A percentile compares a stretch with the other conserved stretches of the same genome.
These are phyloP conservation scores for Colletotrichum agaves DNA, from an alignment of 2,329 filamentous ascomycete genomes.

Conservation along the genomic window DNA sequence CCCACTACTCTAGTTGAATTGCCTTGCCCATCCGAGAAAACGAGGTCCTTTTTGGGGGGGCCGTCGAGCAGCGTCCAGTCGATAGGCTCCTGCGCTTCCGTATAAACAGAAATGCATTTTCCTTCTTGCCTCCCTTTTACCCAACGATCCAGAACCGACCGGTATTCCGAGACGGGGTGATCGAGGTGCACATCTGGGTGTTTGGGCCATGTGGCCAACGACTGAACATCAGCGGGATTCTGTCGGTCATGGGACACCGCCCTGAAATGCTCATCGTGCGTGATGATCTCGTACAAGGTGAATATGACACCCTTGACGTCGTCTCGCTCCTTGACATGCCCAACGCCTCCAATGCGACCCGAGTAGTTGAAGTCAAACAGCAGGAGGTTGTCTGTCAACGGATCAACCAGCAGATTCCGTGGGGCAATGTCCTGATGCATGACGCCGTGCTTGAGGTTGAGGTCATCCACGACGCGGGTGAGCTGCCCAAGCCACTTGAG, in stretches of 20 bases:
- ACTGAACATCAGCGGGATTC: constrained; percentile 37
- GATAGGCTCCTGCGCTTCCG: constrained; percentile 39
- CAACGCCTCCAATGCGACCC: constrained; percentile 38
- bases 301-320: constrained; percentile 49
- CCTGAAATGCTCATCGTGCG: constrained; percentile 42
- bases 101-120: background rate
- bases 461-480: constrained; percentile 47
- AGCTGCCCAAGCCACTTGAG: constrained; percentile 50
- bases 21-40: background rate
- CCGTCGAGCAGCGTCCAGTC: constrained; percentile 41
- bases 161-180: constrained; percentile 44
- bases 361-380: constrained; percentile 51
- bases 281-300: constrained; percentile 50
- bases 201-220: constrained; percentile 43
- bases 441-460: constrained; percentile 51
- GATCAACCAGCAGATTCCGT: constrained; percentile 51
- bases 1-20: constrained; percentile 7
- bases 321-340: constrained; percentile 39
- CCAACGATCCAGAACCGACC: constrained; percentile 43
- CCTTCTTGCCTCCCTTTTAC: constrained; percentile 26
- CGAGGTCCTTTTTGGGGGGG: constrained; percentile 31
- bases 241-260: constrained; percentile 42
- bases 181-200: constrained; percentile 48
- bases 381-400: constrained; percentile 45
- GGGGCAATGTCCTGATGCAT: constrained; percentile 51